Evolutionary conservation across 495 filamentous ascomycete species (phyloP).

Genomic region (Hypomontagnella monticulosa): DNA sequence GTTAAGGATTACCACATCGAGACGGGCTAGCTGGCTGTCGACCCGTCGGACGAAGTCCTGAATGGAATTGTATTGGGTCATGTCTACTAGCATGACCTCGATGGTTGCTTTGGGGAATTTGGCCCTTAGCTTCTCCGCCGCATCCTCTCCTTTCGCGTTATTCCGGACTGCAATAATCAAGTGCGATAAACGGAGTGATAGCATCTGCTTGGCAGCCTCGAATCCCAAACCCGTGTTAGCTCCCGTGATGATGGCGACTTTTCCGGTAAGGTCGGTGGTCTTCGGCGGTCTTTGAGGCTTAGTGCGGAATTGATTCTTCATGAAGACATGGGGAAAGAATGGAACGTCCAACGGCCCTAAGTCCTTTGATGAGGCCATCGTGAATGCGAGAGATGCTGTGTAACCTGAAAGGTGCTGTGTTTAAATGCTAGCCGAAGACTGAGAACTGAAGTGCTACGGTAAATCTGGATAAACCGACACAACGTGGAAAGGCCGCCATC

Average conservation of each 20-base stretch:
- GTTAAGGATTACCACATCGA: slow-evolving; percentile 65
- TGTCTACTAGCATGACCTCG: slow-evolving; percentile 66
- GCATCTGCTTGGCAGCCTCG: slow-evolving; percentile 59
- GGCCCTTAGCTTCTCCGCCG: slow-evolving; percentile 48
- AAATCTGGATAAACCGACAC: neutral
- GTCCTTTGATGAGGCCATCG: slow-evolving; percentile 30
- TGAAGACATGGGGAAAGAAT: slow-evolving; percentile 30
- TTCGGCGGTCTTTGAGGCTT: slow-evolving; percentile 39
- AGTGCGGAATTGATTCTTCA: slow-evolving; percentile 48
- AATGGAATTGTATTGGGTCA: slow-evolving; percentile 57
- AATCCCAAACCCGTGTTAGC: slow-evolving; percentile 58
- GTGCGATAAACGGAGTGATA: slow-evolving; percentile 54
- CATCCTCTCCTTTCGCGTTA: slow-evolving; percentile 55
- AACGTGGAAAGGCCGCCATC: neutral
- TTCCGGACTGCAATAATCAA: slow-evolving; percentile 67
- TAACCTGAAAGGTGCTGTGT: neutral
- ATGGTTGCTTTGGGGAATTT: slow-evolving; percentile 51
- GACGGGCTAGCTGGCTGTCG: slow-evolving; percentile 45
- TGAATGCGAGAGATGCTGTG: neutral
- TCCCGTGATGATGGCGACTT: slow-evolving; percentile 62
- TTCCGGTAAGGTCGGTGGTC: slow-evolving; percentile 44
- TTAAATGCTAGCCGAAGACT: neutral
- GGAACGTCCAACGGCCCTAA: slow-evolving; percentile 24
- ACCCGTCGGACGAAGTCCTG: slow-evolving; percentile 54
- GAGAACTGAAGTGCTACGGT: neutral